Evolutionary conservation across 345 rosid genomes (phyloP), one percentile per base, ranked within the genome.

Genomic region (Eucalyptus lansdowneana): DNA sequence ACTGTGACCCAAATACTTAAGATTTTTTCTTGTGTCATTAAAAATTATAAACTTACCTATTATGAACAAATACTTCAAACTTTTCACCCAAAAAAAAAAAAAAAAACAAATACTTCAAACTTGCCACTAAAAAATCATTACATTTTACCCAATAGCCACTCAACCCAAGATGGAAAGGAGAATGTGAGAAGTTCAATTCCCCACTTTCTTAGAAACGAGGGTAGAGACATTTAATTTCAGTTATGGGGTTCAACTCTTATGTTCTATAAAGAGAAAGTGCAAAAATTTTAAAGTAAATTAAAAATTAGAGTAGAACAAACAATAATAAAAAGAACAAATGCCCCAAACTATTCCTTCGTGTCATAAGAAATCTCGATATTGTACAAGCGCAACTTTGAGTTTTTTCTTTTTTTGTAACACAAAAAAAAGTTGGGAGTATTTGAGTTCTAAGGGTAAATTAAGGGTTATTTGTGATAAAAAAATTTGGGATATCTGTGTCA

Each of bases 211-310:
- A 22, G 1, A 24, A 24, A 5, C 1, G 1, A 56, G 12, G 12
- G 13, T 56, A 9, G 6, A 22, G 27, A 24, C 2, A 2, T 56
- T 56, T 56, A 56, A 22, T 56, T 4, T 56, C 6, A 56, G 0
- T 9, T 56, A 10, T 56, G 0, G 6, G 1, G 3, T 56, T 56
- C 6, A 0, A 56, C 3, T 24, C 6, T 21, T 0, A 4, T 29
- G 0, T 2, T 56, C 1, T 22, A 1, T 5, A 56, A 56, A 22
- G 8, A 56, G 3, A 0, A 9, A 24, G 0, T 0, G 6, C 29
- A 24, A 56, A 56, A 56, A 10, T 24, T 2, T 22, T 22, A 56
- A 9, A 21, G 6, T 56, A 56, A 56, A 56, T 10, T 56, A 0
- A 56, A 5, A 56, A 4, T 24, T 24, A 56, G 2, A 56, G 13